These are phyloP conservation scores for Fomitopsis palustris DNA, from an alignment of 1,284 basidiomycete species.

Conservation along the genomic window DNA sequence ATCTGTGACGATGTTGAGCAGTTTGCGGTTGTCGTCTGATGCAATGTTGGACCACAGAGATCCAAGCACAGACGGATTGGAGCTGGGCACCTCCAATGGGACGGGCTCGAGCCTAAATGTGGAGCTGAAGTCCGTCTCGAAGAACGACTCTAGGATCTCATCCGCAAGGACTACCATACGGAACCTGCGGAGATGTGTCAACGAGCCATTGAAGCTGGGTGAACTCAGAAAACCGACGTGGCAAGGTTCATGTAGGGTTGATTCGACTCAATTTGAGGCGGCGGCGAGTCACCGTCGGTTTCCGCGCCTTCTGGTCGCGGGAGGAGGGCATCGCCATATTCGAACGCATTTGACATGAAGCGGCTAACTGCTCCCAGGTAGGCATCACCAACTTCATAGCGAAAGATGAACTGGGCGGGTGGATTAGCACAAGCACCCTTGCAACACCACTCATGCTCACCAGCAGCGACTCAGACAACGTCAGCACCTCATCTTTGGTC, in stretches of 20 bases:
- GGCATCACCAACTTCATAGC: constrained; percentile 95
- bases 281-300: constrained; percentile 39
- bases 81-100: constrained; percentile 56
- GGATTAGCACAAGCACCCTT: background rate
- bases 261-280: constrained; percentile 57
- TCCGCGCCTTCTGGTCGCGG: constrained; percentile 46
- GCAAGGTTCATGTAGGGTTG: constrained; percentile 86
- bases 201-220: no score
- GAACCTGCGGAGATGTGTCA: no score
- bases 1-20: constrained; percentile 86
- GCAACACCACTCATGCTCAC: constrained; percentile 40
- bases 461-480: constrained; percentile 90
- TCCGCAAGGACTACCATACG: constrained; percentile 97
- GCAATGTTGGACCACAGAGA: constrained; percentile 87
- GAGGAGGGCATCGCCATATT: constrained; percentile 86
- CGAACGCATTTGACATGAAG: constrained; percentile 96
- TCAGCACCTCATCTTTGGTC: constrained; percentile 95
- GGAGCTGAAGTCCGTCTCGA: constrained; percentile 82
- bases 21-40: constrained; percentile 83
- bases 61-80: constrained; percentile 67
- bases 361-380: constrained; percentile 94
- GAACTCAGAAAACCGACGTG: constrained; percentile 45
- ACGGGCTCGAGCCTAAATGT: constrained; percentile 84
- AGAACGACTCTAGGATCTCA: constrained; percentile 92
- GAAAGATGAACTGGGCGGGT: constrained; percentile 84